A percentile compares a stretch with the other conserved stretches of the same genome.
Evolutionary conservation across 108 stramenopile species (phyloP).

Genomic region (Nitzschia palea): DNA sequence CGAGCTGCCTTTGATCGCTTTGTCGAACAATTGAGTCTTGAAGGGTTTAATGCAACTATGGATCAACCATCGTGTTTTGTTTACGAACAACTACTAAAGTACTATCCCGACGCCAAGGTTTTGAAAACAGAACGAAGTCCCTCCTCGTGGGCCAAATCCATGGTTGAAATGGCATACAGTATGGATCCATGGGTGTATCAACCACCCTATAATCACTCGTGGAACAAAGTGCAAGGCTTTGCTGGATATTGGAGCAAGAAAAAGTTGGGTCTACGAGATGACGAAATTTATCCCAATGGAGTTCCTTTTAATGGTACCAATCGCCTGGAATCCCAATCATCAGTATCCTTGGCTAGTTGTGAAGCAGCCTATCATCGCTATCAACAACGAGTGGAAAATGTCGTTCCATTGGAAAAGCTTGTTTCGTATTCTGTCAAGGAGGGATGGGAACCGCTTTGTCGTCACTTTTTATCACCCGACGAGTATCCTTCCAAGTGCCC

Average conservation of each 20-base stretch:
- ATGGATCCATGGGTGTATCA: slow-evolving; percentile 1
- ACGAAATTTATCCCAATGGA: slow-evolving; percentile 4
- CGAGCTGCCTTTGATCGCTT: neutral
- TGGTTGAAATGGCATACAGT: slow-evolving; percentile 2
- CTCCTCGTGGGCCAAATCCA: slow-evolving; percentile 2
- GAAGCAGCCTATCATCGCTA: slow-evolving; percentile 8
- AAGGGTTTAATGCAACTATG: slow-evolving; percentile 9
- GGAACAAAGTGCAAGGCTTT: neutral
- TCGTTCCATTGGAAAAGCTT: neutral
- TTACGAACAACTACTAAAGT: slow-evolving; percentile 1
- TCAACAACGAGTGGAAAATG: neutral
- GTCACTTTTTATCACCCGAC: neutral
- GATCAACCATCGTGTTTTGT: slow-evolving; percentile 16
- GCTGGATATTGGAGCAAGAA: slow-evolving; percentile 9
- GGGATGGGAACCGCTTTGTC: slow-evolving; percentile 9
- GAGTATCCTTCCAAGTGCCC: neutral
- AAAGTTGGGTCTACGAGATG: slow-evolving; percentile 3
- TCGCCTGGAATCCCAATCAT: neutral
- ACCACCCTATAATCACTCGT: slow-evolving; percentile 1
- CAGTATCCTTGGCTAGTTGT: neutral
- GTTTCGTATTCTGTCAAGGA: neutral
- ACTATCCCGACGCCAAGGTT: slow-evolving; percentile 10
- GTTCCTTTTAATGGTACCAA: neutral
- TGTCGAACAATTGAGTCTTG: slow-evolving; percentile 3
- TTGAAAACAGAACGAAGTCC: slow-evolving; percentile 2